These are phyloP conservation scores for Tothia fuscella DNA, from an alignment of 2,329 filamentous ascomycete genomes.

Conservation along the genomic window DNA sequence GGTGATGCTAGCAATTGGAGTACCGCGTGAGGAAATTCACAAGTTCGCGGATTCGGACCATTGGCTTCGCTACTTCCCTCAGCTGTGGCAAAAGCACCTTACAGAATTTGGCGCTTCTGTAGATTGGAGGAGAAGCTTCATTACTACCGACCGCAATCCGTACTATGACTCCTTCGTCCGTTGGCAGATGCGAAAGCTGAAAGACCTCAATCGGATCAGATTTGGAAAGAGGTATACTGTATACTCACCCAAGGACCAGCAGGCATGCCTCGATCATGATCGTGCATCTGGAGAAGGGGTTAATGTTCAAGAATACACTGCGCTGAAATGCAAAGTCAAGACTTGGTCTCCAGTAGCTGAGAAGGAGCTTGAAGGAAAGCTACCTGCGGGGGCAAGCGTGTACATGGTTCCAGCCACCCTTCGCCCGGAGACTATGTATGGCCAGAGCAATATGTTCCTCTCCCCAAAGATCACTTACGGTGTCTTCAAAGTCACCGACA, in stretches of 20 bases:
- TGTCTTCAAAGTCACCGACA: slow-evolving; percentile 57
- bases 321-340: slow-evolving; percentile 78
- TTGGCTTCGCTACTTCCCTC: slow-evolving; percentile 88
- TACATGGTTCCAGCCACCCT: slow-evolving; percentile 89
- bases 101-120: slow-evolving; percentile 75
- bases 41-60: slow-evolving; percentile 82
- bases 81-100: slow-evolving; percentile 66
- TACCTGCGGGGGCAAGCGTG: slow-evolving; percentile 67
- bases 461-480: slow-evolving; percentile 84
- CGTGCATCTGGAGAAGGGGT: slow-evolving; percentile 70
- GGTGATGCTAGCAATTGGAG: slow-evolving; percentile 85
- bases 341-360: slow-evolving; percentile 75
- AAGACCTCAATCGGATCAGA: slow-evolving; percentile 83
- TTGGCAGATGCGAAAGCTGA: slow-evolving; percentile 94
- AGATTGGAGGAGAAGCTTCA: slow-evolving; percentile 85
- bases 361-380: slow-evolving; percentile 59
- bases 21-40: slow-evolving; percentile 80
- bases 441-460: slow-evolving; percentile 91
- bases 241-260: slow-evolving; percentile 80
- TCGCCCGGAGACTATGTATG: slow-evolving; percentile 96
- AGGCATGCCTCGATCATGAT: slow-evolving; percentile 82
- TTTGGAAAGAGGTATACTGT: slow-evolving; percentile 90
- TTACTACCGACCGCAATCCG: slow-evolving; percentile 92
- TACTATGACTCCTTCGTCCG: slow-evolving; percentile 92
- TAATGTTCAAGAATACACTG: slow-evolving; percentile 83